Evolutionary conservation across 768 basidiomycete genomes (phyloP).

Genomic region (Boletus reticulatus): DNA sequence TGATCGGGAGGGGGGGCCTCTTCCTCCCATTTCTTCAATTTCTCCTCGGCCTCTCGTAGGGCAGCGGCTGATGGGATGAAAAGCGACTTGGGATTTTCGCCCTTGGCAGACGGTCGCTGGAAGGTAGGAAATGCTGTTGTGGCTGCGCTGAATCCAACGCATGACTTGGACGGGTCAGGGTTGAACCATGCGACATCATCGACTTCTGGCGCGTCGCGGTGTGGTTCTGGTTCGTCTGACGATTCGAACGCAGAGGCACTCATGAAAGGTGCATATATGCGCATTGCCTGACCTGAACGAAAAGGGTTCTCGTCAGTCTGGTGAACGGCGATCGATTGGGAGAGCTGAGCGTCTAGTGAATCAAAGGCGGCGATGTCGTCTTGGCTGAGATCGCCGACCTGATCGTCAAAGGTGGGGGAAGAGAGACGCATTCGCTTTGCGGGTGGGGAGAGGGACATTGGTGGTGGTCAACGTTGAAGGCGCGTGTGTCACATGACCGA

Average conservation of each 20-base stretch:
- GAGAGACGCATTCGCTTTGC: slow-evolving; percentile 63
- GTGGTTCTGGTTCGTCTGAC: slow-evolving; percentile 11
- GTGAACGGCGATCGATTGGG: slow-evolving; percentile 28
- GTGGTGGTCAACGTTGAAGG: background rate
- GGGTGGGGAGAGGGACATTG: slow-evolving; percentile 34
- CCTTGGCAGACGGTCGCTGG: slow-evolving; percentile 14
- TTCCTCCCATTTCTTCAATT: slow-evolving; percentile 48
- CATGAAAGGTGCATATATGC: slow-evolving; percentile 20
- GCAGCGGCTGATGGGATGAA: slow-evolving; percentile 54
- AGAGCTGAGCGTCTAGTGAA: slow-evolving; percentile 44
- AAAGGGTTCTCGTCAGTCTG: slow-evolving; percentile 25
- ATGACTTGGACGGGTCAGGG: slow-evolving; percentile 27
- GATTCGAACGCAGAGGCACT: slow-evolving; percentile 12
- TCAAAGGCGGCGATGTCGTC: slow-evolving; percentile 57
- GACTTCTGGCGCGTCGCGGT: slow-evolving; percentile 38
- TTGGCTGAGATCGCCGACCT: slow-evolving; percentile 48
- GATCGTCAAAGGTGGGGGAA: slow-evolving; percentile 63
- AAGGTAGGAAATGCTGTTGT: slow-evolving; percentile 19
- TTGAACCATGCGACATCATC: slow-evolving; percentile 54
- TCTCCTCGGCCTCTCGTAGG: slow-evolving; percentile 52
- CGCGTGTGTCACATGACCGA: slow-evolving; percentile 19
- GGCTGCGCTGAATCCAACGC: slow-evolving; percentile 40
- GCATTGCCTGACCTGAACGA: background rate
- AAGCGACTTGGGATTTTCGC: slow-evolving; percentile 25
- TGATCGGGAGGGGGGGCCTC: slow-evolving; percentile 21